A percentile compares a stretch with the other conserved stretches of the same genome.
Evolutionary conservation across 257 asterid species (phyloP).

Genomic region (Leptodermis oblonga): DNA sequence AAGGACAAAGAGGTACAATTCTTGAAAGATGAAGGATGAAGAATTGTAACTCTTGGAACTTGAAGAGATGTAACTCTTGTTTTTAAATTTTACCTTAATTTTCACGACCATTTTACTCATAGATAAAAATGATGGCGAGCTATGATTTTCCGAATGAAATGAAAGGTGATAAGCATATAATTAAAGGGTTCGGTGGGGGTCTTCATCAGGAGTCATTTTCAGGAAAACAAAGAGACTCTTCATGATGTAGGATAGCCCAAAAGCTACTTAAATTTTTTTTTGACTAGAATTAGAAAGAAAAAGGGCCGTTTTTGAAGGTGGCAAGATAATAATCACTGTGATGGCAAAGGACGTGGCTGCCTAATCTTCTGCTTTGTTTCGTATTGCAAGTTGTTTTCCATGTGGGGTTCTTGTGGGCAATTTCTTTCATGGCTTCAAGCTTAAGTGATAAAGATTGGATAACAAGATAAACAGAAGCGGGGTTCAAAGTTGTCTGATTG

Average conservation of each 20-base stretch:
- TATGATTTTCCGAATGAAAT: neutral
- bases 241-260: conserved; percentile 13
- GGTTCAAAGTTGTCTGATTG: conserved; percentile 13
- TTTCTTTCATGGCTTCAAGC: conserved; percentile 18
- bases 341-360: conserved; percentile 23
- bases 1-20: too few relatives aligned
- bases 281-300: conserved; percentile 10
- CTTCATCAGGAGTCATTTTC: conserved; percentile 30
- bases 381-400: conserved; percentile 24
- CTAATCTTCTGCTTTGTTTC: conserved; percentile 23
- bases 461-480: conserved; percentile 24
- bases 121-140: too few relatives aligned
- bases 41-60: too few relatives aligned
- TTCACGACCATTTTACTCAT: too few relatives aligned
- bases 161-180: conserved; percentile 22
- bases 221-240: conserved; percentile 20
- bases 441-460: conserved; percentile 20
- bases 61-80: too few relatives aligned
- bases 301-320: neutral
- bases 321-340: conserved; percentile 12
- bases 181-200: conserved; percentile 34
- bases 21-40: too few relatives aligned
- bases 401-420: conserved; percentile 10
- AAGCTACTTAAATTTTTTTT: conserved; percentile 10
- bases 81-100: too few relatives aligned